Evolutionary conservation across 345 rosid genomes (phyloP).

Genomic region (Camelina sativa): DNA sequence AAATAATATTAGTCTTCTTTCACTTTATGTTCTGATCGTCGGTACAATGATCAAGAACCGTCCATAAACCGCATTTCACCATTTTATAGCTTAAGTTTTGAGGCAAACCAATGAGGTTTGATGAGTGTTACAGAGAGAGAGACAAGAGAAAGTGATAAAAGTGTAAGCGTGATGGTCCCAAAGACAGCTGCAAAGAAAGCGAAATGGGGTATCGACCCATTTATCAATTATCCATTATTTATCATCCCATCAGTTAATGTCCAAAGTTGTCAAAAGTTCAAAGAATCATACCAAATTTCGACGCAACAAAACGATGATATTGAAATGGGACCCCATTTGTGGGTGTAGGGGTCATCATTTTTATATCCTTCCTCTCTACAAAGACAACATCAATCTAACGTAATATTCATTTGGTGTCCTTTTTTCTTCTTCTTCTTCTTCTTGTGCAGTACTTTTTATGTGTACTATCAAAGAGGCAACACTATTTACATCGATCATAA

Average conservation of each 20-base stretch:
- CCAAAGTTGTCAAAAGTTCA: slow-evolving; percentile 24
- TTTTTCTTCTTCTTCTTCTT: background rate
- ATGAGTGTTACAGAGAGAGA: slow-evolving; percentile 4
- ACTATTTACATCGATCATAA: background rate
- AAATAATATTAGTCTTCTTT: slow-evolving; percentile 40
- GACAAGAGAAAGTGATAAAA: slow-evolving; percentile 18
- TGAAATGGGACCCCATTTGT: slow-evolving; percentile 28
- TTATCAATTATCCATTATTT: slow-evolving; percentile 25
- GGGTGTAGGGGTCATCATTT: slow-evolving; percentile 21
- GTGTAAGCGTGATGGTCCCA: slow-evolving; percentile 41
- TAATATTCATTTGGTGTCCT: slow-evolving; percentile 19
- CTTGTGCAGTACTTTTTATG: slow-evolving; percentile 9
- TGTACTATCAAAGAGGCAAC: slow-evolving; percentile 9
- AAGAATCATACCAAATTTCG: slow-evolving; percentile 35
- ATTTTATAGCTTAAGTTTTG: background rate
- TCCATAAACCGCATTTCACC: background rate
- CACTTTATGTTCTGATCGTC: background rate
- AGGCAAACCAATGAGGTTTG: slow-evolving; percentile 9
- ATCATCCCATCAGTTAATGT: slow-evolving; percentile 25
- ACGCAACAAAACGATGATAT: slow-evolving; percentile 33
- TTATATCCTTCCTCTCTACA: slow-evolving; percentile 10
- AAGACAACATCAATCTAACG: slow-evolving; percentile 23
- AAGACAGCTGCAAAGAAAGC: slow-evolving; percentile 38
- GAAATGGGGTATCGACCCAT: slow-evolving; percentile 27
- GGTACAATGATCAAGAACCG: background rate